Evolutionary conservation across 345 rosid species (phyloP), one percentile per base, ranked within the genome.

Genomic region (Ceriops tagal): DNA sequence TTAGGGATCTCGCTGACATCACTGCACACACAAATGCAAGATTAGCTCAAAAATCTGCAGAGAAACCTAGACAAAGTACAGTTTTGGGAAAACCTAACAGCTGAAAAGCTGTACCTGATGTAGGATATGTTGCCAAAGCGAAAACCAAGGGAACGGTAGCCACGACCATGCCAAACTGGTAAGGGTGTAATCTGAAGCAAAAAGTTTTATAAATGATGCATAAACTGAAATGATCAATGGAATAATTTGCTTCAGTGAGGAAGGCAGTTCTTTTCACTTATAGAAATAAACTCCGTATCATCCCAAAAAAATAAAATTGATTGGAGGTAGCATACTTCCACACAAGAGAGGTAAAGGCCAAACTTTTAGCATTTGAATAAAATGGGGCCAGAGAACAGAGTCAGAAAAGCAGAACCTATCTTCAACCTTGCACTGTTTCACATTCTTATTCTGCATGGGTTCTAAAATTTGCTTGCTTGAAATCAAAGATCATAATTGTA

Each of bases 151-250:
- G 93, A 91, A 53, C 92, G 87, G 75, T 91, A 93, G 67, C 77
- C 81, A 70, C 59, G 79, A 43, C 98, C 98, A 81, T 93, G 98
- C 96, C 98, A 93, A 73, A 93, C 92, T 6, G 97, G 97, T 83
- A 93, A 80, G 37, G 98, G 98, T 47, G 78, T 87, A 79, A 89
- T 53, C 97, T 91, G 85, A 74, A 79, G 64, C 72, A 82, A 61
- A 75, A 11, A 67, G 46, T 43, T 26, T 30, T 11, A 68, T 27
- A 46, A 57, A 66, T 11, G 4, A 43, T 43, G 15, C 16, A 55
- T 22, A 55, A 13, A 22, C 10, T 55, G 11, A 9, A 6, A 22
- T 22, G 30, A 55, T 1, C 5, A 22, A 55, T 22, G 58, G 19
- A 53, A 53, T 53, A 53, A 53, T 53, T 53, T 2, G 5, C 22